Base-by-base conservation (phyloP, 176 grass and related monocot species). In the Triticum dicoccoides region DNA sequence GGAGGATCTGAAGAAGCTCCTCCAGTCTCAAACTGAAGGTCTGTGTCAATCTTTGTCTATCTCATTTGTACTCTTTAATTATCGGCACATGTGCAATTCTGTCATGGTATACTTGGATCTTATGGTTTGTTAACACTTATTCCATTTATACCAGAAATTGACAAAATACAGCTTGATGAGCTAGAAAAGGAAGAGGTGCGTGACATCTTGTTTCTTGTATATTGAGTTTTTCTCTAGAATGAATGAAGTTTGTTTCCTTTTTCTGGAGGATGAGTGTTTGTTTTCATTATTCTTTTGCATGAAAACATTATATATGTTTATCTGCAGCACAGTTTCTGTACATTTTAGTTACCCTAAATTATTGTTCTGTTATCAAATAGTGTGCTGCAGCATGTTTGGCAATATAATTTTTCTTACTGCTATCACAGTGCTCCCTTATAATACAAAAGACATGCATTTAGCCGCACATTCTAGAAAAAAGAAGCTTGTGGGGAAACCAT, bases 11-110 rank as follows among this genome's bases (percentile, higher is more conserved):
- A 82, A 92, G 75, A 75, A 82, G 25, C 76, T 95, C 42, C 33
- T 83, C 13, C 58, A 90, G 54, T 78, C 88, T 77, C 91, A 90
- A 52, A 95, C 73, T 67, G 88, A 90, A 92, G 93, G 93, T 90
- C 64, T 65, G 64, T 80, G 42, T 58, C 61, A 35, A 45, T 69
- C 3, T 63, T 79, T 73, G 0, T 2, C 33, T 45, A 51, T 68
- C 52, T 27, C n/a, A 25, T 44, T 56, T 62, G 41, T 80, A 51
- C 47, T 80, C 23, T 84, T 23, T 66, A 27, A 11, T 77, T 51
- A 51, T 15, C 47, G 4, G 13, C 47, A 15, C 47, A 13, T 5
- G 21, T 35, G 65, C 34, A 70, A n/a, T 69, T 70, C 18, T 68
- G 14, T 68, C 30, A 7, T 68, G 5, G 14, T 15, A 34, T 67